phyloP scores from a whole-genome alignment of 192 early-diverging fungal genomes.

The Funneliformis mosseae region DNA sequence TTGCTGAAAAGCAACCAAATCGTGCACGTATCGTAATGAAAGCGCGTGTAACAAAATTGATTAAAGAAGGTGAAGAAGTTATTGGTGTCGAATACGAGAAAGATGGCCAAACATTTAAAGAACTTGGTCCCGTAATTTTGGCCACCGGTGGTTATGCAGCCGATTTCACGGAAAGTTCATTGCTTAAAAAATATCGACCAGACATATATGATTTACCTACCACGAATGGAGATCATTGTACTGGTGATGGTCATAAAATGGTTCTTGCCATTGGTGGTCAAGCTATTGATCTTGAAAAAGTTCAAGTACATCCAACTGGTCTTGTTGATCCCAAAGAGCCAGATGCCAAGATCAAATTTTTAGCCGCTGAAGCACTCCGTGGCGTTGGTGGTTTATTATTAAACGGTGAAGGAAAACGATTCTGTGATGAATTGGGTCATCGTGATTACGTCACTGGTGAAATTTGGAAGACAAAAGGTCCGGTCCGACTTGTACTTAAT shows the following conservation, averaged over 20 bases:
- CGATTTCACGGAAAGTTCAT: slow-evolving; percentile 75
- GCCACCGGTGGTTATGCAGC: slow-evolving; percentile 97
- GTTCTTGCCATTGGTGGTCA: slow-evolving; percentile 75
- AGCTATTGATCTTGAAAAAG: slow-evolving; percentile 92
- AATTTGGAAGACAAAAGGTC: slow-evolving; percentile 87
- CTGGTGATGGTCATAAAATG: slow-evolving; percentile 95
- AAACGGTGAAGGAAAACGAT: slow-evolving; percentile 80
- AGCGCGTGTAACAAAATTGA: slow-evolving; percentile 77
- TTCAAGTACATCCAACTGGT: slow-evolving; percentile 98
- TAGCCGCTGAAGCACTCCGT: slow-evolving; percentile 95
- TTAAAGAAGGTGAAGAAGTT: slow-evolving; percentile 65
- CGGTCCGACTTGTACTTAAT: slow-evolving; percentile 82
- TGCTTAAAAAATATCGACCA: slow-evolving; percentile 83
- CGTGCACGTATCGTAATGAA: slow-evolving; percentile 81
- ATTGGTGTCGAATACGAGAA: slow-evolving; percentile 82
- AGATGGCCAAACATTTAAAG: slow-evolving; percentile 60
- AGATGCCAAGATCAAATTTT: slow-evolving; percentile 88
- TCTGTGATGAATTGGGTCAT: slow-evolving; percentile 91
- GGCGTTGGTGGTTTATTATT: slow-evolving; percentile 89
- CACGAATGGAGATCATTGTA: slow-evolving; percentile 94
- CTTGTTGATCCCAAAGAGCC: slow-evolving; percentile 89
- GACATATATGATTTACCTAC: slow-evolving; percentile 75
- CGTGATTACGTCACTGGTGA: slow-evolving; percentile 91
- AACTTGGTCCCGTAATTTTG: slow-evolving; percentile 80
- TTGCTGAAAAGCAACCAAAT: slow-evolving; percentile 63